phyloP scores from a whole-genome alignment of 2,329 filamentous ascomycete genomes.

The Neocucurbitaria cava region DNA sequence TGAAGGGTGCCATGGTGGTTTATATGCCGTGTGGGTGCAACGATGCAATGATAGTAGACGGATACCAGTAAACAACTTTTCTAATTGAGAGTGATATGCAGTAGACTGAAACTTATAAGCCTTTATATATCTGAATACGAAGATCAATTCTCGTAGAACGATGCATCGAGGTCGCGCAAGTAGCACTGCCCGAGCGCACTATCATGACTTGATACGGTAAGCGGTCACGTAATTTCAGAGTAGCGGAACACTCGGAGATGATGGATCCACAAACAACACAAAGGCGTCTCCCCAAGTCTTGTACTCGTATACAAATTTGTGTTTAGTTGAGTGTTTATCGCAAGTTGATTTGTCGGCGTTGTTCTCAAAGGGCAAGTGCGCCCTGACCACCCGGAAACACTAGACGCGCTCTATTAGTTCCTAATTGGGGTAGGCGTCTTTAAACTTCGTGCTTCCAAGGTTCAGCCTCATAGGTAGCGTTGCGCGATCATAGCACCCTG shows the following conservation, averaged over 20 bases:
- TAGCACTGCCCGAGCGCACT: neutral
- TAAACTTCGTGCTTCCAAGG: too few species aligned
- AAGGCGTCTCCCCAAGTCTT: too few species aligned
- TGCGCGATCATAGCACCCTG: neutral
- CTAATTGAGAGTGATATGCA: neutral
- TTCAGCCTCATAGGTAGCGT: neutral
- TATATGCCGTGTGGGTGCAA: neutral
- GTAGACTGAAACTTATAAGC: neutral
- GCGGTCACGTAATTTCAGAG: neutral
- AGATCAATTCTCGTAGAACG: neutral
- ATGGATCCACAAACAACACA: neutral
- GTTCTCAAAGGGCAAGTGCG: neutral
- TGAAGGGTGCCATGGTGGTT: slow-evolving; percentile 4
- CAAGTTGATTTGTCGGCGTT: neutral
- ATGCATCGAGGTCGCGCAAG: neutral
- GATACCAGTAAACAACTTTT: neutral
- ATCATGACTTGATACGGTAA: slow-evolving; percentile 12
- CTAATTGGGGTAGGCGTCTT: slow-evolving; percentile 9
- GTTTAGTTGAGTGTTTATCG: neutral
- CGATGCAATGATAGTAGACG: neutral
- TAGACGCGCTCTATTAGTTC: slow-evolving; percentile 29
- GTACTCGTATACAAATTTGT: neutral
- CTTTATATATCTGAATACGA: neutral
- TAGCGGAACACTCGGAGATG: neutral
- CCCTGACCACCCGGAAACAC: too few species aligned